A percentile compares a stretch with the other conserved stretches of the same genome.
Evolutionary conservation across 2,329 filamentous ascomycete genomes (phyloP).

Genomic region (Dendrostoma leiphaemia): DNA sequence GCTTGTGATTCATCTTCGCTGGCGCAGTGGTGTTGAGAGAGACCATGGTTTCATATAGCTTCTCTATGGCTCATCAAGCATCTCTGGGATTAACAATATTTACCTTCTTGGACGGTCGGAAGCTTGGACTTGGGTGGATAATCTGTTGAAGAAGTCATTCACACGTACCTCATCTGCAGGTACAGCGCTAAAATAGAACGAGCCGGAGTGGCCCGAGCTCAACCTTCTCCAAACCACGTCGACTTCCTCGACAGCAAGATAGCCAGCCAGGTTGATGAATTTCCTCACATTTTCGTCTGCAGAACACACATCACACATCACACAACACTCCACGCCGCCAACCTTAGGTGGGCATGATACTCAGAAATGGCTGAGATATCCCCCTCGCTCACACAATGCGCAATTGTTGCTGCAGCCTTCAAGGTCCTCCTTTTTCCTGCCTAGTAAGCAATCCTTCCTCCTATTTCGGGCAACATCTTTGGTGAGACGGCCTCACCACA

Average conservation of each 20-base stretch:
- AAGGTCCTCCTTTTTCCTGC: constrained; percentile 92
- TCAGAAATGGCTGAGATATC: constrained; percentile 72
- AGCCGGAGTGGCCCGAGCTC: constrained; percentile 12
- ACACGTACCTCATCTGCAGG: neutral
- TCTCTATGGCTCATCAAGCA: too few species aligned
- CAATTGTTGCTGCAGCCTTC: constrained; percentile 79
- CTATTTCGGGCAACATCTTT: neutral
- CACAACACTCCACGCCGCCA: neutral
- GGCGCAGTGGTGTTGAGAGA: too few species aligned
- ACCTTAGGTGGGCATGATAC: constrained; percentile 1
- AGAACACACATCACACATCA: neutral
- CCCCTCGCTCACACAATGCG: constrained; percentile 86
- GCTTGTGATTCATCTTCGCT: too few species aligned
- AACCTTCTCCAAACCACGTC: constrained; percentile 12
- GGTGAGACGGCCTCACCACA: neutral
- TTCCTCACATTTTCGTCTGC: too few species aligned
- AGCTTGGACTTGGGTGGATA: too few species aligned
- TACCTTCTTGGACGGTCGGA: too few species aligned
- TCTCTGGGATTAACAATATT: too few species aligned
- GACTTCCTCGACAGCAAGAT: too few species aligned
- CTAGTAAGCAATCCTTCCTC: constrained; percentile 63
- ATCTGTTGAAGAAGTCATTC: too few species aligned
- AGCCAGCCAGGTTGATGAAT: too few species aligned
- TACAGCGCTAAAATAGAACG: constrained; percentile 4
- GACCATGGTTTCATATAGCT: too few species aligned